phyloP scores from a whole-genome alignment of 805 yeast genomes.

The Metschnikowia sp. region DNA sequence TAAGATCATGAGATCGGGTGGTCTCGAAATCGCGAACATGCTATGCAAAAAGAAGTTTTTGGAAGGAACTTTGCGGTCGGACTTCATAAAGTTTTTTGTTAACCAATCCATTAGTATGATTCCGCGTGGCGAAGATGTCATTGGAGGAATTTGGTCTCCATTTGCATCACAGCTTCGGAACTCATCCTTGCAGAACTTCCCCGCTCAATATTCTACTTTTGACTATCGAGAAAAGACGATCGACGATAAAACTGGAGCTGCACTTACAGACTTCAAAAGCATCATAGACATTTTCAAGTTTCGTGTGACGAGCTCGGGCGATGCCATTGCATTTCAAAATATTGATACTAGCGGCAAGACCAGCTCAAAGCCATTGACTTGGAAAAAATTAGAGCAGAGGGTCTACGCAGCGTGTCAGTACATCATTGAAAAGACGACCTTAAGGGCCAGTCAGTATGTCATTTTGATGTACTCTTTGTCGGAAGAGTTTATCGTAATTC shows the following conservation, averaged over 20 bases:
- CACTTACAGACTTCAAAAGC: conserved; percentile 66
- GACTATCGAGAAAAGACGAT: conserved; percentile 72
- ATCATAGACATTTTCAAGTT: conserved; percentile 75
- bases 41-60: conserved; percentile 72
- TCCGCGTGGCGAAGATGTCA: conserved; percentile 70
- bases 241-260: conserved; percentile 76
- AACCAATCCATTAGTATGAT: conserved; percentile 59
- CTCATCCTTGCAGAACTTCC: conserved; percentile 57
- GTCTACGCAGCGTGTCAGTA: conserved; percentile 73
- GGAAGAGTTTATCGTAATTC: conserved; percentile 80
- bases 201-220: conserved; percentile 75
- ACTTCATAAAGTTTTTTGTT: conserved; percentile 76
- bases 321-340: conserved; percentile 69
- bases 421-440: conserved; percentile 60
- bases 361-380: conserved; percentile 43
- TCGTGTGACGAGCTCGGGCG: conserved; percentile 71
- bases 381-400: conserved; percentile 79
- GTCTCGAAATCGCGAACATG: conserved; percentile 90
- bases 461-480: conserved; percentile 81
- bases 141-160: conserved; percentile 83
- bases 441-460: conserved; percentile 69
- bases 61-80: conserved; percentile 76
- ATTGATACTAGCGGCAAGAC: conserved; percentile 35
- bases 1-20: conserved; percentile 77
- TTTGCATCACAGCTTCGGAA: conserved; percentile 67